Percentiles rank a stretch among this genome's conserved stretches.
Evolutionary conservation across 2,329 filamentous ascomycete genomes (phyloP).

Genomic region (Xylaria polymorpha): DNA sequence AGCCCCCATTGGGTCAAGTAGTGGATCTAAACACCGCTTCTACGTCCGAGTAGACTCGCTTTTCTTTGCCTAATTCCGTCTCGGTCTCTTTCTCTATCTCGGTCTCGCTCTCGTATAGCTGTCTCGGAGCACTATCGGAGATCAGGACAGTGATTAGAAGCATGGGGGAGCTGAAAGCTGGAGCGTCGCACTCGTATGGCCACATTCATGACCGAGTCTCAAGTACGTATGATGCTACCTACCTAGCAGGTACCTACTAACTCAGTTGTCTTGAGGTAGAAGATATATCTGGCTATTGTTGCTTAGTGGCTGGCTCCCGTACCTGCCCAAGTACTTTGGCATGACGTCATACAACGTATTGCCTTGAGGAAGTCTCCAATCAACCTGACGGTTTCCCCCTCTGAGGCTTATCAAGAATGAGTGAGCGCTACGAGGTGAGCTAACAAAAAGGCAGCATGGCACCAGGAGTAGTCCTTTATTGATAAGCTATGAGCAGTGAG

Average conservation of each 20-base stretch:
- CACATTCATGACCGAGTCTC: too few species aligned
- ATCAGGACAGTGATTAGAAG: background rate
- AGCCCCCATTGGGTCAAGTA: too few species aligned
- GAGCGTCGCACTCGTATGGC: background rate
- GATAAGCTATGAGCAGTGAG: background rate
- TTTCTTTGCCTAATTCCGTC: background rate
- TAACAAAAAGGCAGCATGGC: background rate
- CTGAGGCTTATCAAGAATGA: background rate
- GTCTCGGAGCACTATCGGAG: too few species aligned
- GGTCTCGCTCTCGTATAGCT: background rate
- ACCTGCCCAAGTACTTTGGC: background rate
- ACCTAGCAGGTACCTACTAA: background rate
- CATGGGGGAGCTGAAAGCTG: background rate
- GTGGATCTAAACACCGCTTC: too few species aligned
- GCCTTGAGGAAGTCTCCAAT: background rate
- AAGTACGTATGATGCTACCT: background rate
- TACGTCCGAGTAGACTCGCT: background rate
- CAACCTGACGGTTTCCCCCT: background rate
- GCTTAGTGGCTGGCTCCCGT: background rate
- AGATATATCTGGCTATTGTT: background rate
- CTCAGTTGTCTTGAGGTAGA: background rate
- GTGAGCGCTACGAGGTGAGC: constrained; percentile 8
- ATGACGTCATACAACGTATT: too few species aligned
- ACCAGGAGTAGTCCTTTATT: background rate
- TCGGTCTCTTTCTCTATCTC: background rate